Base-by-base conservation (phyloP, 2,329 filamentous ascomycete species). In the Hortaea werneckii region DNA sequence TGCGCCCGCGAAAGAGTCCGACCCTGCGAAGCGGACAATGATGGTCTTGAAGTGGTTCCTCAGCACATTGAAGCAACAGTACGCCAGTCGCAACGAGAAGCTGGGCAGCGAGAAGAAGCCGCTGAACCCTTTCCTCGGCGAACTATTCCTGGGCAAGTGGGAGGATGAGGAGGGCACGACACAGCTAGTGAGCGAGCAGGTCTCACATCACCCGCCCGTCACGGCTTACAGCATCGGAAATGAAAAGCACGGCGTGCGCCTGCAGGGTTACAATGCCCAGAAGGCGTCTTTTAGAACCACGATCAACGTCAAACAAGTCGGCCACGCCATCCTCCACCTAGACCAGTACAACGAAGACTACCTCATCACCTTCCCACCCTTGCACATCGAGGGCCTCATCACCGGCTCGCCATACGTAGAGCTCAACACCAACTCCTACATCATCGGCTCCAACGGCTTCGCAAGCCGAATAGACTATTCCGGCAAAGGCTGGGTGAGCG, bases 21-120 rank as follows among this genome's bases (percentile, higher is more conserved):
- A 94, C 63, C 78, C 88, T 0, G 79, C 84, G 58, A 92, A 87
- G 72, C 81, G 90, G 50, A 83, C 87, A 13, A 69, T 94, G 54
- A 74, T 90, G 30, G 90, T 96, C n/a, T 72, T 95, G 58, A 94
- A 90, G 67, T 96, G 90, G 90, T 96, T 95, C 70, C 70, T 96
- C 45, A 89, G 82, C 60, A 95, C 89, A 3, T 74, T 96, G 43
- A 94, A 92, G 71, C 87, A 94, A 67, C 87, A 94, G 66, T 84
- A 83, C 63, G 77, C 75, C 56, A 80, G 74, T 56, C 72, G 79
- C 48, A 94, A 86, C 62, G 89, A 95, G 64, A 81, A 82, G 64
- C 67, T 81, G 53, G 88, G 87, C 42, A 92, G 87, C 61, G 90
- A 95, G 74, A 96, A 96, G 80, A 98, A 96, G 74, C 90, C 90